Evolutionary conservation across 2,329 filamentous ascomycete species (phyloP).

Genomic region (Fusarium tricinctum): DNA sequence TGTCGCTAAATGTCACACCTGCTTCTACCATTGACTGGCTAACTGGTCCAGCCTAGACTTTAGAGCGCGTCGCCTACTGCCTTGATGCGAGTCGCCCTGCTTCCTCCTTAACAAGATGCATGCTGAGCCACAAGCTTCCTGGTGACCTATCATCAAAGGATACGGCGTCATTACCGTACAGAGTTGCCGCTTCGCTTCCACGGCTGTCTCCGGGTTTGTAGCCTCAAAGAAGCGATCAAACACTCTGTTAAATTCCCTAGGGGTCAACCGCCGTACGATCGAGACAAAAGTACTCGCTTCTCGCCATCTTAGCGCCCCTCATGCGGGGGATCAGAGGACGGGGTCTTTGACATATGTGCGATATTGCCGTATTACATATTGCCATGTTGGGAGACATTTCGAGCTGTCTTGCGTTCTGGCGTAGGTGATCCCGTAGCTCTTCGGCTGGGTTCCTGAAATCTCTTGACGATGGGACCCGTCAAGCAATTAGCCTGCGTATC

Average conservation of each 20-base stretch:
- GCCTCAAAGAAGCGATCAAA: conserved; percentile 9
- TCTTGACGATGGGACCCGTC: conserved; percentile 36
- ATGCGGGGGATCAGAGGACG: conserved; percentile 46
- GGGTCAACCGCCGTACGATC: conserved; percentile 23
- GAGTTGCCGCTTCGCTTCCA: conserved; percentile 27
- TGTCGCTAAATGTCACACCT: conserved; percentile 26
- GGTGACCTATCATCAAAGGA: conserved; percentile 27
- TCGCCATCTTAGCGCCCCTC: conserved; percentile 22
- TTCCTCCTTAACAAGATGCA: conserved; percentile 36
- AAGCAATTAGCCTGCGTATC: conserved; percentile 40
- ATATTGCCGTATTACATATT: conserved; percentile 32
- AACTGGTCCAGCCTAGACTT: conserved; percentile 12
- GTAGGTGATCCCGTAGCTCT: conserved; percentile 46
- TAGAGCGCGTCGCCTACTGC: conserved; percentile 25
- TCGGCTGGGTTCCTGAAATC: conserved; percentile 42
- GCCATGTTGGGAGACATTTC: conserved; percentile 28
- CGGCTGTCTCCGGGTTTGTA: conserved; percentile 6
- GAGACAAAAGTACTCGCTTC: conserved; percentile 21
- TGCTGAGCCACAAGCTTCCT: conserved; percentile 26
- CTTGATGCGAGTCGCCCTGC: conserved; percentile 42
- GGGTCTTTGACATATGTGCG: conserved; percentile 38
- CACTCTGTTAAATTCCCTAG: conserved; percentile 14
- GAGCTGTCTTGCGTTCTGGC: conserved; percentile 42
- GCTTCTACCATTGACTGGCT: conserved; percentile 15
- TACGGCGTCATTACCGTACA: conserved; percentile 11